Percentiles rank a stretch among this genome's conserved stretches.
Evolutionary conservation across 495 filamentous ascomycete genomes (phyloP).

Genomic region (Astrocystis sublimbata): DNA sequence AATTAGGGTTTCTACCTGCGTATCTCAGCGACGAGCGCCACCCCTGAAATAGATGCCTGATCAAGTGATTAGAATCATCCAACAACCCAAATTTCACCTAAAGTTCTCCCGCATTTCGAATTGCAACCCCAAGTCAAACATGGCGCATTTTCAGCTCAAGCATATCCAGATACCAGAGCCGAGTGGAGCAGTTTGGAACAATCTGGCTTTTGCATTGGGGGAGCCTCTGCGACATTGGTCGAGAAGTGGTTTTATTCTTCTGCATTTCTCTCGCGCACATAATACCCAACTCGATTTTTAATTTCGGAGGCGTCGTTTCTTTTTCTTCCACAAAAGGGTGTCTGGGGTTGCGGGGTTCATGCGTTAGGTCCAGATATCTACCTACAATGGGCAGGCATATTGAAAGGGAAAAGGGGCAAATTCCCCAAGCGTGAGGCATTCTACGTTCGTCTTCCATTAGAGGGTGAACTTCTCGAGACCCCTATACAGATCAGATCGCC

Average conservation of each 20-base stretch:
- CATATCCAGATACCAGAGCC: too few species aligned
- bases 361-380: neutral
- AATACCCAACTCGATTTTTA: slow-evolving; percentile 34
- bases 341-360: neutral
- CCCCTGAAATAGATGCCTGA: neutral
- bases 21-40: neutral
- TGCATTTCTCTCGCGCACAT: slow-evolving; percentile 26
- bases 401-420: too few species aligned
- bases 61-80: neutral
- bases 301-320: slow-evolving; percentile 23
- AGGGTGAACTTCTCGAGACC: too few species aligned
- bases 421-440: too few species aligned
- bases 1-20: neutral
- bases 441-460: too few species aligned
- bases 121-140: neutral
- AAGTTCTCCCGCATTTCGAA: slow-evolving; percentile 1
- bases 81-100: neutral
- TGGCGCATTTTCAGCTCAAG: neutral
- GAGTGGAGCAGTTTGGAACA: neutral
- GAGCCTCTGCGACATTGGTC: neutral
- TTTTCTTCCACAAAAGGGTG: too few species aligned
- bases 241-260: slow-evolving; percentile 6
- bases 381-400: too few species aligned
- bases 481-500: slow-evolving; percentile 4
- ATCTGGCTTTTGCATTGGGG: slow-evolving; percentile 8